Conservation (phyloP, 2,329 filamentous ascomycete genomes). For the Pseudogymnoascus verrucosus region DNA sequence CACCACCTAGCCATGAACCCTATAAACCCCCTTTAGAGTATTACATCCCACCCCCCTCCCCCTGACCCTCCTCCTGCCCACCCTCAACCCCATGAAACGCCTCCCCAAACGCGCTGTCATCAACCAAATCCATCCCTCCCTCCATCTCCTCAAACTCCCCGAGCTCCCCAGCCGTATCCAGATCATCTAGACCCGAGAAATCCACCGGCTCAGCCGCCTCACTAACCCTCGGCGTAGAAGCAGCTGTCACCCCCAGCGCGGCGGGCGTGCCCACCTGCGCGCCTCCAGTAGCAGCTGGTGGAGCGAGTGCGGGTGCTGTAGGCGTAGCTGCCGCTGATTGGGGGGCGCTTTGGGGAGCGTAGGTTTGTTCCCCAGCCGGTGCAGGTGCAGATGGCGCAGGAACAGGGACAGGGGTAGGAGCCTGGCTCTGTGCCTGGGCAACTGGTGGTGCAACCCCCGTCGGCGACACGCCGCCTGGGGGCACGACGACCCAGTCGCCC, state of each 20-base stretch:
- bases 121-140: slow-evolving; percentile 55
- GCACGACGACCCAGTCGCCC: slow-evolving; percentile 70
- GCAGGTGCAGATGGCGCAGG: slow-evolving; percentile 11
- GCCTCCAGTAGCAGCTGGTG: neutral
- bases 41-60: slow-evolving; percentile 11
- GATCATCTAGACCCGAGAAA: slow-evolving; percentile 54
- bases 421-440: neutral
- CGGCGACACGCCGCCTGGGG: slow-evolving; percentile 47
- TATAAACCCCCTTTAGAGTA: neutral
- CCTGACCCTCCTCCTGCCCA: too few relatives aligned
- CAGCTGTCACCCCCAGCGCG: neutral
- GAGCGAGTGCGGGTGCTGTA: neutral
- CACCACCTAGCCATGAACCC: neutral
- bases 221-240: slow-evolving; percentile 17
- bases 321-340: slow-evolving; percentile 8
- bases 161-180: slow-evolving; percentile 65
- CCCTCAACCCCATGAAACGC: too few relatives aligned
- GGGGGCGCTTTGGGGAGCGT: slow-evolving; percentile 17
- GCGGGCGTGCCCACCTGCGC: neutral
- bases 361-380: slow-evolving; percentile 12
- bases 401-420: slow-evolving; percentile 9
- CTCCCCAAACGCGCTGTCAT: slow-evolving; percentile 79
- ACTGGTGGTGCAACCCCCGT: slow-evolving; percentile 9
- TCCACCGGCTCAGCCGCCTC: slow-evolving; percentile 45
- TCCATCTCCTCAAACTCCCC: slow-evolving; percentile 51